Evolutionary conservation across 345 rosid genomes (phyloP), one percentile per base, ranked within the genome.

Genomic region (Acer campestre): DNA sequence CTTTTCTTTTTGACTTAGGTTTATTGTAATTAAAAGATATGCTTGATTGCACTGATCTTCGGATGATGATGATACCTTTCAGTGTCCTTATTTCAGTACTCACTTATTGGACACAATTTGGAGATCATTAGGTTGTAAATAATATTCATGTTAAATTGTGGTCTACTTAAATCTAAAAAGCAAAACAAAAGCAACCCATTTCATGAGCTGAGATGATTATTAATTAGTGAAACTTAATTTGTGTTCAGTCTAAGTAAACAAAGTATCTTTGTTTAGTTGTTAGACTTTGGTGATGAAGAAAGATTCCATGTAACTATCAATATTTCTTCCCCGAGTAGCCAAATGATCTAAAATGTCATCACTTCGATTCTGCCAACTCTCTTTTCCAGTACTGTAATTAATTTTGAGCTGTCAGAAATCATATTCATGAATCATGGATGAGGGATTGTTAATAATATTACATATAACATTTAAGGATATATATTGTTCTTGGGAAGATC

Each of bases 241-340:
- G 40, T 23, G 20, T 44, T 20, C 17, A 42, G 20, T 20, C 42
- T 67, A 35, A 35, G 38, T 35, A 35, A 35, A 35, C 38, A 35
- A 35, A 35, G 38, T 35, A 6, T 35, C 38, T 35, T 35, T 35
- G 38, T 35, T 35, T 44, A 53, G 66, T 40, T 27, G 78, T 75
- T 83, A 69, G 48, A 80, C 44, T 68, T 66, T 79, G 81, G 80
- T 51, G 64, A 49, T 51, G 64, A 49, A 63, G 38, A 73, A 78
- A 84, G 89, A 86, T 80, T 81, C 86, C 80, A 78, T 42, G 68
- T 67, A 66, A 76, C 86, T 76, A 78, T 86, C 80, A 64, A 11
- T 3, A 7, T 42, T n/a, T 70, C 79, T 73, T 71, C 75, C 70
- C 18, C 10, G 6, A 27, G 61, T 76, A 31, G 75, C 42, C 73